Evolutionary conservation across 2,329 filamentous ascomycete genomes (phyloP).

Genomic region (Periconia sp.): DNA sequence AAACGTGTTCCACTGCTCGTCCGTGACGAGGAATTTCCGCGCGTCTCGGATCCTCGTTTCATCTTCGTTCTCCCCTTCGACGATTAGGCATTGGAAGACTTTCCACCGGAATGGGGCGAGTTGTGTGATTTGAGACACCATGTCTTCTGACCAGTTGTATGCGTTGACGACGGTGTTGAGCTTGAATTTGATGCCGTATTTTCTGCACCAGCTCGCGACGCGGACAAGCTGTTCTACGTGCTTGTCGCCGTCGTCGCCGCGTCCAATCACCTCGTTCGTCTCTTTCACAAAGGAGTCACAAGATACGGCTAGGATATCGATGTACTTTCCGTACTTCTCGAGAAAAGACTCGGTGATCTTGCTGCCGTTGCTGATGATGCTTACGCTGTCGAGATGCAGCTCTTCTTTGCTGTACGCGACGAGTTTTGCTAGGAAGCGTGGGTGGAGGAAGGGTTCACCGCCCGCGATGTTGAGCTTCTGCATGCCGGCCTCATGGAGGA

Average conservation of each 20-base stretch:
- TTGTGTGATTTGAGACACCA: conserved; percentile 33
- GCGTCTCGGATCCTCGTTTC: conserved; percentile 35
- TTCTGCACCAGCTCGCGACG: conserved; percentile 50
- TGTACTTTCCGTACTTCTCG: conserved; percentile 42
- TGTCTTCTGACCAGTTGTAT: conserved; percentile 53
- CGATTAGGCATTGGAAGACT: conserved; percentile 57
- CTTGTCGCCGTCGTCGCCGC: conserved; percentile 28
- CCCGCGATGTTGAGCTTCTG: conserved; percentile 59
- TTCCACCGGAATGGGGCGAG: conserved; percentile 59
- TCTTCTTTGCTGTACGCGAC: conserved; percentile 53
- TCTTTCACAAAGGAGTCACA: conserved; percentile 57
- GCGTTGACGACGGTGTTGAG: conserved; percentile 58
- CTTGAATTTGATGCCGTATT: conserved; percentile 58
- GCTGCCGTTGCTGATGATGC: conserved; percentile 58
- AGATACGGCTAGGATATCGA: conserved; percentile 59
- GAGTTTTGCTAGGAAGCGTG: conserved; percentile 47
- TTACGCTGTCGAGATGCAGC: conserved; percentile 53
- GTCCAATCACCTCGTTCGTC: conserved; percentile 56
- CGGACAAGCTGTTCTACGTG: conserved; percentile 48
- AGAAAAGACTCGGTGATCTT: conserved; percentile 50
- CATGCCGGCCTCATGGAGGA: conserved; percentile 56
- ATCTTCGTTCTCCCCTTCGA: conserved; percentile 56
- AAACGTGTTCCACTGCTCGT: conserved; percentile 52
- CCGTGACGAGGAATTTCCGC: conserved; percentile 49
- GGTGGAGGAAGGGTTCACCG: conserved; percentile 58